These are phyloP conservation scores for Lizonia empirigonia DNA, from an alignment of 2,329 filamentous ascomycete genomes.

Conservation along the genomic window DNA sequence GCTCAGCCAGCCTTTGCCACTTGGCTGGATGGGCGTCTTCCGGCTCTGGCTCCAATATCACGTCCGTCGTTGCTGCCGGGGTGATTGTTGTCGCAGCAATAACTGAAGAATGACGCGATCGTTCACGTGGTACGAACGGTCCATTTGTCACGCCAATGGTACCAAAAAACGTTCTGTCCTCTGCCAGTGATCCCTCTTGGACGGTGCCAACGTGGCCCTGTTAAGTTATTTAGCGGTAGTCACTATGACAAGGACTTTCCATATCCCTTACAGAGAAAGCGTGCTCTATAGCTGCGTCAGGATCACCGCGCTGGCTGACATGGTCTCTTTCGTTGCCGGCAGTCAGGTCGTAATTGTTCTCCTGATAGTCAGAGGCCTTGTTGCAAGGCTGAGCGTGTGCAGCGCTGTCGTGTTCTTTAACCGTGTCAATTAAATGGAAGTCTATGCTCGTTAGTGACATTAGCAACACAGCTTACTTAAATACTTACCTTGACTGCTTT, in stretches of 20 bases:
- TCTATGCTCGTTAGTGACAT: conserved; percentile 15
- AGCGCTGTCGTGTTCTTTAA: conserved; percentile 16
- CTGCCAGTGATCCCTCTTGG: conserved; percentile 6
- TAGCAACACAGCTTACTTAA: conserved; percentile 11
- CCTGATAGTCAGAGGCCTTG: conserved; percentile 9
- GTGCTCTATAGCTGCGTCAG: conserved; percentile 1
- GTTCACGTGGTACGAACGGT: conserved; percentile 13
- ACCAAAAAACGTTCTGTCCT: conserved; percentile 10
- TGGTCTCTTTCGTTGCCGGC: conserved; percentile 13
- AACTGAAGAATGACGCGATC: conserved; percentile 15
- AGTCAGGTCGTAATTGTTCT: conserved; percentile 9
- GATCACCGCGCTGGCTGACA: conserved; percentile 5
- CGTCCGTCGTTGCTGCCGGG: conserved; percentile 8
- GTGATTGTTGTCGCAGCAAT: conserved; percentile 6
- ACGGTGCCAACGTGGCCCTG: conserved; percentile 7
- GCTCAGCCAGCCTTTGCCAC: conserved; percentile 11
- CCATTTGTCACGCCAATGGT: conserved; percentile 7
- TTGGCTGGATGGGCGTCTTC: conserved; percentile 16
- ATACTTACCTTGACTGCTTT: conserved; percentile 20
- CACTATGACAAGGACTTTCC: conserved; percentile 15
- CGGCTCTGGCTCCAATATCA: conserved; percentile 11
- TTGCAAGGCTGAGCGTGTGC: conserved; percentile 16
- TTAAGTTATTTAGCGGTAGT: conserved; percentile 17
- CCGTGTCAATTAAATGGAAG: conserved; percentile 13
- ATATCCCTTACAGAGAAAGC: conserved; percentile 16